These are phyloP conservation scores for Chlorella sp. DNA, from an alignment of 139 green algal species.

Conservation along the genomic window DNA sequence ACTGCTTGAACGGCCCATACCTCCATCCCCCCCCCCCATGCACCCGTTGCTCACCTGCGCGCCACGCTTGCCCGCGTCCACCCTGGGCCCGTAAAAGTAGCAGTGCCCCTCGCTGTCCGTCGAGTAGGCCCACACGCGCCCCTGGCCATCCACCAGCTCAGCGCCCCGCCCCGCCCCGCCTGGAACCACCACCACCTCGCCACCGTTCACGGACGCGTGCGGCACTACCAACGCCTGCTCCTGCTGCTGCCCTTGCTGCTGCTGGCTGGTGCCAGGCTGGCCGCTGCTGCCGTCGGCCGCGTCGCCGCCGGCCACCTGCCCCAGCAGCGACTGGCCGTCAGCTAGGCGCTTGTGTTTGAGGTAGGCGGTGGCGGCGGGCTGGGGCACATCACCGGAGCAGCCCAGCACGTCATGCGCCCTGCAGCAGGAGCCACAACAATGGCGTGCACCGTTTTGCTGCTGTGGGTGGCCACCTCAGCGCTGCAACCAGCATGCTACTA, in stretches of 20 bases:
- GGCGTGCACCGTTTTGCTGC: too few species aligned
- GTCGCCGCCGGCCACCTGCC: too few species aligned
- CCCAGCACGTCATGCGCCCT: constrained; percentile 19
- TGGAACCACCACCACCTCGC: too few species aligned
- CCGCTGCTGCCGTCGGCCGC: too few species aligned
- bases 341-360: too few species aligned
- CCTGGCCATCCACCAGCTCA: not conserved
- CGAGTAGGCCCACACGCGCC: constrained; percentile 21
- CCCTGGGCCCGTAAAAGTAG: constrained; percentile 32
- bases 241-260: too few species aligned
- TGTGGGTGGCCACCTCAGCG: too few species aligned
- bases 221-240: not conserved
- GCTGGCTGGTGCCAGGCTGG: too few species aligned
- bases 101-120: constrained; percentile 31
- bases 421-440: not conserved
- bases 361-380: not conserved
- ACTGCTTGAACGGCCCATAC: too few species aligned
- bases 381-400: not conserved
- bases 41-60: not conserved
- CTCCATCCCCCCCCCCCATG: too few species aligned
- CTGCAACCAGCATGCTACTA: not conserved
- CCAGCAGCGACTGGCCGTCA: not conserved
- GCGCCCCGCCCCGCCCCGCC: too few species aligned
- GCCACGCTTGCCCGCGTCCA: not conserved
- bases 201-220: too few species aligned